Base-by-base conservation (phyloP, 371 early-diverging fungal species). In the Mortierella sp. region DNA sequence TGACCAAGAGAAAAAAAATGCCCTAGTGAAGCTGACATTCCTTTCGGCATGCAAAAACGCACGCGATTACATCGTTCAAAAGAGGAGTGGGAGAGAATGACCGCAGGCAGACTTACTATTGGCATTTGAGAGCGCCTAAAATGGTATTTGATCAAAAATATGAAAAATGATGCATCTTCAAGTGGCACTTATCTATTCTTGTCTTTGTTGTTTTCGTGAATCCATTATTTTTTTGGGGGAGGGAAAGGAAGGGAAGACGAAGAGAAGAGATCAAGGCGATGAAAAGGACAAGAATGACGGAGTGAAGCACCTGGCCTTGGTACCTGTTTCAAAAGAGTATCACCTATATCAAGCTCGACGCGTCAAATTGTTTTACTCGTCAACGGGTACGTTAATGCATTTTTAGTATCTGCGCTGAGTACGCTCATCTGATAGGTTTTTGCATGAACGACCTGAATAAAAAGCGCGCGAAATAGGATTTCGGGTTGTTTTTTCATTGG, bases 111-210 rank as follows among this genome's bases (percentile, higher is more conserved):
- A 13, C 0, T 26, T 24, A 50, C 26, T 50, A 8, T 52, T 24
- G 11, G n/a, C 47, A 13, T 5, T 34, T 58, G 58, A 58, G 58
- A 58, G 58, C 58, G 34, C 58, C 58, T 58, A 58, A 58, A 34
- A 58, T 4, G 13, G 14, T 31, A 58, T 34, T 26, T 5, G 31
- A 55, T 10, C 9, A 47, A 47, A 11, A 16, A 47, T 19, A 47
- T 45, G 2, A 45, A 22, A 58, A 34, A 7, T 53, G 34, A 34
- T 8, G 8, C 34, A 34, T 34, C 34, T 34, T 58, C 34, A 29
- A 58, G 34, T 5, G 13, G 29, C 16, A 31, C 16, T 19, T 7
- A 58, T 58, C 58, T 58, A 34, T 34, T 58, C 31, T 58, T 58
- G 58, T 34, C 58, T 34, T 58, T 2, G 31, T 58, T 58, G 5